These are phyloP conservation scores for Penicillium oxalicum DNA, from an alignment of 2,329 filamentous ascomycete genomes.

Conservation along the genomic window DNA sequence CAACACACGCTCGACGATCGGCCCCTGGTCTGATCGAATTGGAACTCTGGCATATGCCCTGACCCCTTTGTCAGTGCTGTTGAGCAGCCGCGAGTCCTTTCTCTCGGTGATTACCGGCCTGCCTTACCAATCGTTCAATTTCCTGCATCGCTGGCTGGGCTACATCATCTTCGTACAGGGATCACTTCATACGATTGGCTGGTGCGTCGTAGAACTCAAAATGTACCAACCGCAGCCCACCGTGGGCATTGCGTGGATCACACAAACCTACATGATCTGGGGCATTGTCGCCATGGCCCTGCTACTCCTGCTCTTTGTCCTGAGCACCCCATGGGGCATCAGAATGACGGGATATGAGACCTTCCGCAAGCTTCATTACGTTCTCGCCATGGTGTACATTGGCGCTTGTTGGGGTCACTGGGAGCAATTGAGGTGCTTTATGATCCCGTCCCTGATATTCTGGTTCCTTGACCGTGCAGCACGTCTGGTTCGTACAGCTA, in stretches of 20 bases:
- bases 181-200: conserved; percentile 63
- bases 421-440: conserved; percentile 61
- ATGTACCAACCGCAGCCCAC: conserved; percentile 68
- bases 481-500: conserved; percentile 51
- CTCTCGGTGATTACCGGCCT: conserved; percentile 65
- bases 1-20: conserved; percentile 61
- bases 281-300: conserved; percentile 64
- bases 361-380: conserved; percentile 68
- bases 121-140: conserved; percentile 71
- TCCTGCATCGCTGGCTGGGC: conserved; percentile 70
- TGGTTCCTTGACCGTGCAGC: conserved; percentile 60
- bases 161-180: conserved; percentile 66
- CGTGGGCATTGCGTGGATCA: conserved; percentile 53
- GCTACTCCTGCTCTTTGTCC: conserved; percentile 54
- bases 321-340: conserved; percentile 57
- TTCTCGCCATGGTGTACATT: conserved; percentile 67
- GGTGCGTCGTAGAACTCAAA: conserved; percentile 60
- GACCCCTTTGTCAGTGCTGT: conserved; percentile 62
- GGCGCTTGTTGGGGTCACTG: conserved; percentile 73
- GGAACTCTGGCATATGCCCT: conserved; percentile 68
- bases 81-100: conserved; percentile 64
- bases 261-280: conserved; percentile 65
- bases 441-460: conserved; percentile 60
- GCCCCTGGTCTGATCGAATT: conserved; percentile 63
- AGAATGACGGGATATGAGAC: conserved; percentile 67